Conservation (phyloP, 2,329 filamentous ascomycete genomes). For the Colletotrichum sp. region DNA sequence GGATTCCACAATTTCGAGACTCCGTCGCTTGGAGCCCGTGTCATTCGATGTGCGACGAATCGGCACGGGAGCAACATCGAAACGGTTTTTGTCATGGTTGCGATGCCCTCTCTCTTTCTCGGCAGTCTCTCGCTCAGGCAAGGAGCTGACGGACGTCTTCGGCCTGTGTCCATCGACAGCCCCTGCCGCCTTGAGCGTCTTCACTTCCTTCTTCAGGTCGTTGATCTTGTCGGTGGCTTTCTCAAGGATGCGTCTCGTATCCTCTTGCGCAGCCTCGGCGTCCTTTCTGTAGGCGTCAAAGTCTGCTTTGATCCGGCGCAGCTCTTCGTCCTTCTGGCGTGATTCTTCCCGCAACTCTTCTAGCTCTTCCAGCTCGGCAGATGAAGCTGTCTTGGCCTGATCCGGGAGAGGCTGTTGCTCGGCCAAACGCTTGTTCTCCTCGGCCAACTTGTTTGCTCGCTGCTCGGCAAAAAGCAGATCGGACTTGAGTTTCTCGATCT, state of each 20-base stretch:
- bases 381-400: neutral
- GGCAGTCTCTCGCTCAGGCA: neutral
- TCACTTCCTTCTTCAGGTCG: conserved; percentile 59
- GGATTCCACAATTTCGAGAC: conserved; percentile 29
- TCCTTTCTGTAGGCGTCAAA: conserved; percentile 60
- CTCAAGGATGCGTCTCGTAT: conserved; percentile 60
- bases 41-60: neutral
- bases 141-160: neutral
- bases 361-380: conserved; percentile 23
- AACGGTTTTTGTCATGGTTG: neutral
- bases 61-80: conserved; percentile 10
- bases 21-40: conserved; percentile 18
- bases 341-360: conserved; percentile 41
- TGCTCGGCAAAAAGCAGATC: conserved; percentile 55
- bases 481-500: conserved; percentile 57
- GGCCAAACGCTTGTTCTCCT: conserved; percentile 37
- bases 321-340: conserved; percentile 52
- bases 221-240: conserved; percentile 63
- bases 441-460: conserved; percentile 40
- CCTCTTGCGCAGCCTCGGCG: conserved; percentile 57
- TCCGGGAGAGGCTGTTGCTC: conserved; percentile 7
- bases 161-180: conserved; percentile 11
- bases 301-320: conserved; percentile 54
- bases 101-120: neutral
- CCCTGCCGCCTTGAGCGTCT: conserved; percentile 42